Evolutionary conservation across 1,284 basidiomycete genomes (phyloP).

Genomic region (Cutaneotrichosporon sp.): DNA sequence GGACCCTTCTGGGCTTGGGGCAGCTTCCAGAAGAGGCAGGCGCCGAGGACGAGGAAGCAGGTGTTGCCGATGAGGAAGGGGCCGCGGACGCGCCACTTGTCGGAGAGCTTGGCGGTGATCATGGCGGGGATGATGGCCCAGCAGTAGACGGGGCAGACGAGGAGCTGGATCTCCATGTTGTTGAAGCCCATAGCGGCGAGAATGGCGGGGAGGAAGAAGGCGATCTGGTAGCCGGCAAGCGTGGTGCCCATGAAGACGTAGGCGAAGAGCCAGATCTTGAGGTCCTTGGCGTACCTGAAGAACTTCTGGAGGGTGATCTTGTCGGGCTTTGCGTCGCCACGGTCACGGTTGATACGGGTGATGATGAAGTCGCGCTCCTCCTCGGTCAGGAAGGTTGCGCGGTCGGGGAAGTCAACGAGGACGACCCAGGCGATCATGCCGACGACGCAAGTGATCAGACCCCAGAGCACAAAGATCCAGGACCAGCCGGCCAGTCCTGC

Average conservation of each 20-base stretch:
- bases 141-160: slow-evolving; percentile 48
- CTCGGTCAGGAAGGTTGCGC: slow-evolving; percentile 8
- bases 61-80: slow-evolving; percentile 2
- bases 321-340: slow-evolving; percentile 47
- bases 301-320: slow-evolving; percentile 41
- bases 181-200: slow-evolving; percentile 46
- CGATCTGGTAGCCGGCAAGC: slow-evolving; percentile 18
- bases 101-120: slow-evolving; percentile 37
- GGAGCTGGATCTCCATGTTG: slow-evolving; percentile 31
- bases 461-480: slow-evolving; percentile 6
- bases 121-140: slow-evolving; percentile 43
- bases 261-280: slow-evolving; percentile 50
- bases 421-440: slow-evolving; percentile 1
- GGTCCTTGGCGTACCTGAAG: slow-evolving; percentile 40
- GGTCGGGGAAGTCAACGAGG: slow-evolving; percentile 15
- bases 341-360: slow-evolving; percentile 17
- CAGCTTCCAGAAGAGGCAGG: slow-evolving; percentile 6
- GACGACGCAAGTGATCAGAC: neutral
- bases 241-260: slow-evolving; percentile 42
- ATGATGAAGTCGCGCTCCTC: slow-evolving; percentile 10
- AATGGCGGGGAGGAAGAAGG: slow-evolving; percentile 50
- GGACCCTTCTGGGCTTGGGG: slow-evolving; percentile 1
- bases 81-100: slow-evolving; percentile 26
- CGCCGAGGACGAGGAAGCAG: slow-evolving; percentile 4
- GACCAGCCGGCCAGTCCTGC: slow-evolving; percentile 3